These are phyloP conservation scores for Kurtzmaniella natalensis DNA, from an alignment of 1,139 yeast genomes.

Conservation along the genomic window DNA sequence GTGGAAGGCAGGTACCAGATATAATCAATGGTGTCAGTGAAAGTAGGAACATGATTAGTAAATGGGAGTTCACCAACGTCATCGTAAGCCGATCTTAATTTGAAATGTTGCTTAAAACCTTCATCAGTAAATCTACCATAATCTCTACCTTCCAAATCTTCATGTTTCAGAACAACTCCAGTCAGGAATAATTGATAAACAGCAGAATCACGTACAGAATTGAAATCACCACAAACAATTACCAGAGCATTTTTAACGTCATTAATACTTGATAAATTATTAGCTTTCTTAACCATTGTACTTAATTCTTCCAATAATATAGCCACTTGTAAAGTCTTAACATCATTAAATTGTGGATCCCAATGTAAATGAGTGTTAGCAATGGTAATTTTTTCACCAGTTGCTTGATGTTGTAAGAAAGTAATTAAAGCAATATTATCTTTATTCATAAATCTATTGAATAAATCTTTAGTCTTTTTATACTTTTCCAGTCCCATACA, in stretches of 20 bases:
- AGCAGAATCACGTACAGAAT: slow-evolving; percentile 82
- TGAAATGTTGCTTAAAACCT: slow-evolving; percentile 79
- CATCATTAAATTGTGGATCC: slow-evolving; percentile 97
- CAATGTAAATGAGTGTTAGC: slow-evolving; percentile 96
- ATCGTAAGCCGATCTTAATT: slow-evolving; percentile 81
- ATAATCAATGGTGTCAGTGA: slow-evolving; percentile 91
- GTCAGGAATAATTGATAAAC: slow-evolving; percentile 86
- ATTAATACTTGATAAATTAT: slow-evolving; percentile 42
- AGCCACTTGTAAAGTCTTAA: slow-evolving; percentile 92
- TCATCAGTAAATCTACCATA: slow-evolving; percentile 90
- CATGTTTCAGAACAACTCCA: slow-evolving; percentile 70
- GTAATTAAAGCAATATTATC: slow-evolving; percentile 86
- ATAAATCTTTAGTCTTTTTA: slow-evolving; percentile 89
- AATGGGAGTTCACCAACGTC: slow-evolving; percentile 86
- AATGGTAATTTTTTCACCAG: slow-evolving; percentile 69
- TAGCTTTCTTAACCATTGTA: slow-evolving; percentile 47
- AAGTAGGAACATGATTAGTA: slow-evolving; percentile 90
- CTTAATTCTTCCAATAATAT: slow-evolving; percentile 86
- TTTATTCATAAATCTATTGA: slow-evolving; percentile 93
- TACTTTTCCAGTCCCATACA: slow-evolving; percentile 87
- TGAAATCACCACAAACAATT: slow-evolving; percentile 92
- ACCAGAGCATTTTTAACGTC: slow-evolving; percentile 68
- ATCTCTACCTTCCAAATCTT: slow-evolving; percentile 79
- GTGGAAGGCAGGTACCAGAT: slow-evolving; percentile 87
- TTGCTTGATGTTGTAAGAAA: slow-evolving; percentile 67